phyloP scores from a whole-genome alignment of 225 moss, liverwort and hornwort species.

The Pseudisothecium myosuroides region DNA sequence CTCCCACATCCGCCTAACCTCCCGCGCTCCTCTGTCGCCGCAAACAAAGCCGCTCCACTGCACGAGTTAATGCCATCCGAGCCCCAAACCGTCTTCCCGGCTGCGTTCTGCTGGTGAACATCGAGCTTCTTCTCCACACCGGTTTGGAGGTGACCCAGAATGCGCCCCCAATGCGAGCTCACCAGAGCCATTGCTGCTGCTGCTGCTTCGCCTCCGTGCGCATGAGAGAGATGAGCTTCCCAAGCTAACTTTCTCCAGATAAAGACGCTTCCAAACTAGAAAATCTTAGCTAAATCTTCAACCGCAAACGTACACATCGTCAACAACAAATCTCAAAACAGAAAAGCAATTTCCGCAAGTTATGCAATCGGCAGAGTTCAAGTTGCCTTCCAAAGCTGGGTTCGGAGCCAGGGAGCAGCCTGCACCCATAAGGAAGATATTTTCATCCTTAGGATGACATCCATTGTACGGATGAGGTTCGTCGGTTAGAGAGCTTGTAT shows the following conservation, averaged over 20 bases:
- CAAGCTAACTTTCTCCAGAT: background rate
- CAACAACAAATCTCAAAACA: background rate
- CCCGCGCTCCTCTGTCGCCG: background rate
- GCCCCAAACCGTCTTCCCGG: background rate
- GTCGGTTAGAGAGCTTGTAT: background rate
- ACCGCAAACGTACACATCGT: background rate
- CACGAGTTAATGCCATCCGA: background rate
- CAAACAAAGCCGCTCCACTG: background rate
- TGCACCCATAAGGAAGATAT: background rate
- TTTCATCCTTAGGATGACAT: background rate
- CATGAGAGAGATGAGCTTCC: background rate
- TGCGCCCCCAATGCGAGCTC: constrained; percentile 15
- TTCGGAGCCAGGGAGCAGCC: background rate
- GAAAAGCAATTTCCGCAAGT: background rate
- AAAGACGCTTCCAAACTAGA: background rate
- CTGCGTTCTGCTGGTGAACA: background rate
- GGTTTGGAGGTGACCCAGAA: background rate
- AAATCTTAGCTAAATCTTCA: background rate
- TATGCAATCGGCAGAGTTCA: background rate
- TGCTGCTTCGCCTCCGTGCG: background rate
- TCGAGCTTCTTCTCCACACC: background rate
- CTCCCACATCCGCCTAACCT: background rate
- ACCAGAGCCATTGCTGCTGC: constrained; percentile 17
- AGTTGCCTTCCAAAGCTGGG: background rate
- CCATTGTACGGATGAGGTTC: background rate